These are phyloP conservation scores for Plantago ovata DNA, from an alignment of 257 asterid species.

Conservation along the genomic window DNA sequence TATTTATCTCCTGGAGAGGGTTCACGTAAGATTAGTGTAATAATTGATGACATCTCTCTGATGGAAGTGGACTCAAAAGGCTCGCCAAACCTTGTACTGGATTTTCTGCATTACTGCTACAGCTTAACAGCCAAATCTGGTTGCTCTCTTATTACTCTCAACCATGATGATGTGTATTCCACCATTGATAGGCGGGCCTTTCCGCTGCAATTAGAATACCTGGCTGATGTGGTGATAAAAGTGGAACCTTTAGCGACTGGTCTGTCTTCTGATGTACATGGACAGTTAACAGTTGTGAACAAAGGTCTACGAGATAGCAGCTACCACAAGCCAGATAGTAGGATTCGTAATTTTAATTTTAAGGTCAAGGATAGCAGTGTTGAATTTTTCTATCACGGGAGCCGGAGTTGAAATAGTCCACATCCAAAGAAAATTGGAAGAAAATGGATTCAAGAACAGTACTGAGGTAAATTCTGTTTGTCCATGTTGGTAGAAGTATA, in stretches of 20 bases:
- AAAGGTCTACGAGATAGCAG: conserved; percentile 45
- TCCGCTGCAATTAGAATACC: conserved; percentile 61
- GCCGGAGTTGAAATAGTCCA: conserved; percentile 13
- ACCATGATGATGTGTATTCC: conserved; percentile 77
- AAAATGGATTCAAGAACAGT: no score
- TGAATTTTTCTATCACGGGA: conserved; percentile 83
- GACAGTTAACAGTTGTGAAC: conserved; percentile 72
- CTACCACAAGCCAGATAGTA: conserved; percentile 38
- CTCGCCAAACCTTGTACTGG: conserved; percentile 56
- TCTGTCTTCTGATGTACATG: conserved; percentile 87
- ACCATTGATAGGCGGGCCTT: conserved; percentile 42
- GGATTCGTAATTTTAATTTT: conserved; percentile 65
- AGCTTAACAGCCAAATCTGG: conserved; percentile 72
- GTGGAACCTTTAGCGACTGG: conserved; percentile 95
- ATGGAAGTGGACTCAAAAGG: conserved; percentile 83
- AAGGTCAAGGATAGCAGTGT: conserved; percentile 66
- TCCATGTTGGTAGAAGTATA: no score
- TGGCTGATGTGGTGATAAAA: conserved; percentile 69
- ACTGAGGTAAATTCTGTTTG: no score
- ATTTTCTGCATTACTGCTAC: conserved; percentile 78
- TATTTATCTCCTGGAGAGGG: conserved; percentile 37
- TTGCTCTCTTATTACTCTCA: conserved; percentile 63
- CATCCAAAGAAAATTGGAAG: no score
- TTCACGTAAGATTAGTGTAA: conserved; percentile 33
- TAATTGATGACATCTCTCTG: conserved; percentile 82